Evolutionary conservation across 495 filamentous ascomycete genomes (phyloP), one percentile per base, ranked within the genome.

Genomic region (Penicillium paradoxum): DNA sequence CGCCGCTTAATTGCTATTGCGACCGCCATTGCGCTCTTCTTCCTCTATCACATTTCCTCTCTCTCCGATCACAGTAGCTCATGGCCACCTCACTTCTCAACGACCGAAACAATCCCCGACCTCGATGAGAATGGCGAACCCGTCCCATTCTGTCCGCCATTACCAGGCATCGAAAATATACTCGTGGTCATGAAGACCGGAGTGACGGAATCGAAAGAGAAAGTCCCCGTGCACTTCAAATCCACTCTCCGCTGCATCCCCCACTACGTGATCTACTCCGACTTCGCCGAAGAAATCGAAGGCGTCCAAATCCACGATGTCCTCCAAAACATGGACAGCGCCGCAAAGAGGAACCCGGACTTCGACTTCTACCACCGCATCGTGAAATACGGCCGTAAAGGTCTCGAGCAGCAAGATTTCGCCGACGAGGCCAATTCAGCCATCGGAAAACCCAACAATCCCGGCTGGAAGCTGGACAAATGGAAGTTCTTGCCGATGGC

Each of bases 401-500:
- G 73, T 17, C 64, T 76, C 2, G 70, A 69, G 22, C 52, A 63
- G 22, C 53, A 60, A 15, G 73, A 78, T 32, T 69, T 73, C 48
- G 66, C 68, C 14, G 68, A 75, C 55, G 73, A 73, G 42, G 72
- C 66, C 19, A 76, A 76, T 42, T 73, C 72, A n/a, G 67, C 66
- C 27, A 67, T 74, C 19, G 73, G 73, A 6, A 75, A 74, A 50
- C 72, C 73, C 2, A 74, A 75, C 25, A 76, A 76, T 51, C 72
- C 74, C 0, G 74, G 75, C 21, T 82, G 79, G 79, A 78, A 77
- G 30, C 69, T 83, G 15, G 80, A 83, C 53, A 81, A 82, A 56
- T 83, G 78, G 78, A 83, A 82, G 62, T 78, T 79, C 54, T 56
- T 83, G 13, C 79, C 79, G 13, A 82, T 82, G 77, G 67, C 77